Evolutionary conservation across 495 filamentous ascomycete genomes (phyloP).

Genomic region (Margaritispora aquatica): DNA sequence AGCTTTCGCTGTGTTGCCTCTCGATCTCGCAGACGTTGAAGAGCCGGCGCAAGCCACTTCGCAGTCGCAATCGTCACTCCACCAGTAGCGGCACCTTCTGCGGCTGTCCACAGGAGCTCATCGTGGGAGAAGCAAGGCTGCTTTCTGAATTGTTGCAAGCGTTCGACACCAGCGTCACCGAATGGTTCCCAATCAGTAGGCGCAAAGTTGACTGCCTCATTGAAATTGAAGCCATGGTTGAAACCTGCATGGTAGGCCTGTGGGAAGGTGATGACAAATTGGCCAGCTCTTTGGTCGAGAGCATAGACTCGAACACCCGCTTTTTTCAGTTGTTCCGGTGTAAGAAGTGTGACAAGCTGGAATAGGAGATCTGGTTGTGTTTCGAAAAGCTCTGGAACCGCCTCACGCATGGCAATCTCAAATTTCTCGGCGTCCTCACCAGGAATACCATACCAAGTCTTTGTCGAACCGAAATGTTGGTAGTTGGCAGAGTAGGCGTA

Average conservation of each 20-base stretch:
- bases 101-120: slow-evolving; percentile 86
- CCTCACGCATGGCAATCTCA: slow-evolving; percentile 89
- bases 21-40: slow-evolving; percentile 67
- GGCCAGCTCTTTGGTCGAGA: slow-evolving; percentile 87
- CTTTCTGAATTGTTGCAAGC: slow-evolving; percentile 80
- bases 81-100: slow-evolving; percentile 53
- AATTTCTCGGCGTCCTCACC: slow-evolving; percentile 90
- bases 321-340: slow-evolving; percentile 90
- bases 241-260: slow-evolving; percentile 91
- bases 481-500: slow-evolving; percentile 98
- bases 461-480: slow-evolving; percentile 96
- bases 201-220: slow-evolving; percentile 98
- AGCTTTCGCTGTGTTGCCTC: slow-evolving; percentile 62
- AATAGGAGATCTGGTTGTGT: slow-evolving; percentile 95
- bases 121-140: slow-evolving; percentile 98
- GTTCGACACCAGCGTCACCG: slow-evolving; percentile 78
- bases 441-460: slow-evolving; percentile 99
- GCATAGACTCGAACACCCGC: slow-evolving; percentile 91
- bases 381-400: slow-evolving; percentile 94
- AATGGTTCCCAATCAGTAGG: slow-evolving; percentile 95
- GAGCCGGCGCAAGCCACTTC: slow-evolving; percentile 85
- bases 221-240: slow-evolving; percentile 98
- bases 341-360: slow-evolving; percentile 90
- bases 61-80: slow-evolving; percentile 87
- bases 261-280: slow-evolving; percentile 93